A percentile compares a stretch with the other conserved stretches of the same genome.
Conservation (phyloP, 129 eudicot genomes). For the Erigeron canadensis region DNA sequence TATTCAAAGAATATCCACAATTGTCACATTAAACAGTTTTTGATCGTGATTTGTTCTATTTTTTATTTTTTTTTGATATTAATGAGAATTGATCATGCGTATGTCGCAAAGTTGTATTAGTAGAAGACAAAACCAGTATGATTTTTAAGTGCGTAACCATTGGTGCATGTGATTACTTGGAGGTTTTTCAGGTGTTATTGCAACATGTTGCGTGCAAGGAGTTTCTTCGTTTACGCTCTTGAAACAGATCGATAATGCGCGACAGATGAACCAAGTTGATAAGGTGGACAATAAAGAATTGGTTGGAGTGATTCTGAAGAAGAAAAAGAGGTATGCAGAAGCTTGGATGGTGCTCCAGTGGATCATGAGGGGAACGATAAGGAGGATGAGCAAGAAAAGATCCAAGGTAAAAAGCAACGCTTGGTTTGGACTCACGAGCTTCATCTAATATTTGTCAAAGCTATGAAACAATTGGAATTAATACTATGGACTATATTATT, state of each 20-base stretch:
- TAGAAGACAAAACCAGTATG: constrained; percentile 19
- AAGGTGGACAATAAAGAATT: constrained; percentile 12
- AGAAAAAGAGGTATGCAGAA: constrained; percentile 24
- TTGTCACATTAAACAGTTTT: not conserved
- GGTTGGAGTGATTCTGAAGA: constrained; percentile 13
- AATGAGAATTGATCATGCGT: not conserved
- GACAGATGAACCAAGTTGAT: not conserved
- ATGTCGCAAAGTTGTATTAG: constrained; percentile 16
- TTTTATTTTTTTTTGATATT: not conserved
- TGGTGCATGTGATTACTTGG: constrained; percentile 30
- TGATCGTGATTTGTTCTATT: not conserved
- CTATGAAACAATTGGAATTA: constrained; percentile 23
- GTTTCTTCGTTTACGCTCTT: not conserved
- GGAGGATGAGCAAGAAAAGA: constrained; percentile 16
- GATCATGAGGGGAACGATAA: no score
- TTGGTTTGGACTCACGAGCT: constrained; percentile 31
- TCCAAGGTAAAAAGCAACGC: constrained; percentile 17
- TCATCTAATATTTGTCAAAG: constrained; percentile 17
- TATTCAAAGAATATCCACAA: constrained; percentile 4
- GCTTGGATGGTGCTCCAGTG: constrained; percentile 21
- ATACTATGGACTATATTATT: constrained; percentile 12
- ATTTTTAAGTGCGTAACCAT: constrained; percentile 7
- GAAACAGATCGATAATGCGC: not conserved
- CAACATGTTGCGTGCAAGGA: constrained; percentile 27
- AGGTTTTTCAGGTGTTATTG: constrained; percentile 25